Evolutionary conservation across 768 basidiomycete species (phyloP).

Genomic region (Macrolepiota dolichaula): DNA sequence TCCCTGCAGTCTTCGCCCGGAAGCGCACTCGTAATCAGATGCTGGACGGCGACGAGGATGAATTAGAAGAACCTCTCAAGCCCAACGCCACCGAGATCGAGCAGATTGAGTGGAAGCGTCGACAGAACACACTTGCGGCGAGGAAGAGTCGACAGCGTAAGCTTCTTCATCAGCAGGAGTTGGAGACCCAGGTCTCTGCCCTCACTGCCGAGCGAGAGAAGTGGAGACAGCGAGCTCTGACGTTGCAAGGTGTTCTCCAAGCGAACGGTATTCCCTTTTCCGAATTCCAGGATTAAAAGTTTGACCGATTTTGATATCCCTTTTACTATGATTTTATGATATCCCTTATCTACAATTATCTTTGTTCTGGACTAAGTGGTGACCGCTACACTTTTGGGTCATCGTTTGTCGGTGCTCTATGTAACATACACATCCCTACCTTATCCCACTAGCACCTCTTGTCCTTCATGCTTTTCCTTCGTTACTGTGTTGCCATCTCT

Average conservation of each 20-base stretch:
- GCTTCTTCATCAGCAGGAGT: slow-evolving; percentile 58
- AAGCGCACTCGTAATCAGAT: slow-evolving; percentile 54
- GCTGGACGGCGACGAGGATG: slow-evolving; percentile 47
- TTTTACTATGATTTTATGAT: slow-evolving; percentile 5
- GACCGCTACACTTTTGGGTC: background rate
- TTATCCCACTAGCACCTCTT: background rate
- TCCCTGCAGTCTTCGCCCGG: slow-evolving; percentile 63
- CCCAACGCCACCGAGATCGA: slow-evolving; percentile 48
- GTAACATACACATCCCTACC: background rate
- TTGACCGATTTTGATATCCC: background rate
- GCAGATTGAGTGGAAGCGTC: slow-evolving; percentile 74
- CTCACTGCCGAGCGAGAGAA: slow-evolving; percentile 47
- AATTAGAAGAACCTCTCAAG: slow-evolving; percentile 29
- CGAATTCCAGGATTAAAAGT: slow-evolving; percentile 14
- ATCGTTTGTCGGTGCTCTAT: background rate
- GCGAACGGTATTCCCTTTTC: slow-evolving; percentile 16
- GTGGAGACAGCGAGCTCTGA: slow-evolving; percentile 50
- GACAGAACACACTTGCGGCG: slow-evolving; percentile 80
- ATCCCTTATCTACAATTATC: background rate
- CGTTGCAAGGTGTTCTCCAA: slow-evolving; percentile 39
- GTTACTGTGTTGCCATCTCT: background rate
- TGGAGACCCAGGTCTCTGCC: slow-evolving; percentile 49
- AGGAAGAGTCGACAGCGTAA: slow-evolving; percentile 74
- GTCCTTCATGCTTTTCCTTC: background rate
- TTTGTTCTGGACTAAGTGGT: background rate